These are phyloP conservation scores for Zygnema circumcarinatum DNA, from an alignment of 139 green algal species.

Conservation along the genomic window DNA sequence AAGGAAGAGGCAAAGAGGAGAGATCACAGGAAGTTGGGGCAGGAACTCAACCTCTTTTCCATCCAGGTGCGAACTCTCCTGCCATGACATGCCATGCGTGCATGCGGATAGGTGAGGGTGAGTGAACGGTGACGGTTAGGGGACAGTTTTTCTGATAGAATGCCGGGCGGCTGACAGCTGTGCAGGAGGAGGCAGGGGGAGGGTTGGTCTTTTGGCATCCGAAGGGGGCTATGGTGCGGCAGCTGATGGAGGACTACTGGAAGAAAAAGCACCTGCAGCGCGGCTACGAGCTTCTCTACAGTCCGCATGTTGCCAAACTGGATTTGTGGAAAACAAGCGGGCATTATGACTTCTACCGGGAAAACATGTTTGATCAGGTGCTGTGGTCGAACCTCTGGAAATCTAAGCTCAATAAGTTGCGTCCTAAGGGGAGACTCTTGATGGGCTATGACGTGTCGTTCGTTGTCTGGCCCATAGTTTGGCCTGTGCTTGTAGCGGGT, in stretches of 20 bases:
- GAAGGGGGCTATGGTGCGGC: constrained; percentile 81
- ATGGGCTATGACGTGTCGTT: too few relatives aligned
- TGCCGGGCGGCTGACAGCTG: not conserved
- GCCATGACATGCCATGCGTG: too few relatives aligned
- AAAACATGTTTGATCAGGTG: constrained; percentile 92
- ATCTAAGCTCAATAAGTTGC: too few relatives aligned
- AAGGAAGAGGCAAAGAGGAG: constrained; percentile 74
- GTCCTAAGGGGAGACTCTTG: too few relatives aligned
- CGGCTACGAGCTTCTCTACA: constrained; percentile 89
- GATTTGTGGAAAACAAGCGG: constrained; percentile 96
- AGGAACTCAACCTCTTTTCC: constrained; percentile 92
- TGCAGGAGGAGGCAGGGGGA: constrained; percentile 72
- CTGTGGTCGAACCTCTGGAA: not conserved
- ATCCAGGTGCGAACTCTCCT: constrained; percentile 69
- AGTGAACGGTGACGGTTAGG: too few relatives aligned
- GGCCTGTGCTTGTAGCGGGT: too few relatives aligned
- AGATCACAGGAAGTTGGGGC: constrained; percentile 93
- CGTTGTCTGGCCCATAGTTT: too few relatives aligned
- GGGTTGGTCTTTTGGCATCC: constrained; percentile 99
- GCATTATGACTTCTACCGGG: constrained; percentile 95
- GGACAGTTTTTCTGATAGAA: not conserved
- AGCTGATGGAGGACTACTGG: constrained; percentile 94
- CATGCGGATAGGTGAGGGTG: too few relatives aligned
- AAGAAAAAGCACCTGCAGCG: constrained; percentile 85
- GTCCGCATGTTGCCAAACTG: constrained; percentile 91